Conservation (phyloP, 1,139 yeast genomes). For the Pichia norvegensis region DNA sequence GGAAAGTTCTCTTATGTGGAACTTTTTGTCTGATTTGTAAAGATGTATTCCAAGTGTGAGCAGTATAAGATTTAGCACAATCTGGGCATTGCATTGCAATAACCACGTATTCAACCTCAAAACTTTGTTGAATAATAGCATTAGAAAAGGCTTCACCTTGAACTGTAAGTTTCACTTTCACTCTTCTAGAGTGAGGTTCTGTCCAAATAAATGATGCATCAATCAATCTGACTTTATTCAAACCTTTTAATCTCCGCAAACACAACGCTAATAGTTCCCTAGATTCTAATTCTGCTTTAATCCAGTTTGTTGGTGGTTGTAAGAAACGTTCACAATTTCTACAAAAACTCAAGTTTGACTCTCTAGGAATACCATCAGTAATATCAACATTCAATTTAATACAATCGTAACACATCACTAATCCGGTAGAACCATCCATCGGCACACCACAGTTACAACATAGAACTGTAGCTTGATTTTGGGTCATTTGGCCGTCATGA, state of each 20-base stretch:
- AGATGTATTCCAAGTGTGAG: slow-evolving; percentile 95
- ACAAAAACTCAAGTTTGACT: slow-evolving; percentile 86
- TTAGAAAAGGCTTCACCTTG: slow-evolving; percentile 95
- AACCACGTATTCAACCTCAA: slow-evolving; percentile 91
- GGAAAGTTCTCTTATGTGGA: slow-evolving; percentile 90
- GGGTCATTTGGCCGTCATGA: slow-evolving; percentile 14
- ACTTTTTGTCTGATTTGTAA: slow-evolving; percentile 98
- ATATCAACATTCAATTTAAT: slow-evolving; percentile 89
- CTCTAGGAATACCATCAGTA: slow-evolving; percentile 93
- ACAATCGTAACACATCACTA: slow-evolving; percentile 97
- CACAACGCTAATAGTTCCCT: slow-evolving; percentile 88
- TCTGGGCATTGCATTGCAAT: slow-evolving; percentile 97
- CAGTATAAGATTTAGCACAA: slow-evolving; percentile 94
- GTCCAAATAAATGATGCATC: slow-evolving; percentile 98
- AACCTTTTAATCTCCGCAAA: slow-evolving; percentile 79
- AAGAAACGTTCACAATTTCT: slow-evolving; percentile 94
- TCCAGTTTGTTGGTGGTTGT: slow-evolving; percentile 94
- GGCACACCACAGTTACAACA: slow-evolving; percentile 99
- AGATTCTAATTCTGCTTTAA: slow-evolving; percentile 82
- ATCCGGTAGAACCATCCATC: slow-evolving; percentile 89
- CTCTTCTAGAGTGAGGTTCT: slow-evolving; percentile 96
- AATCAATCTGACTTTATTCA: slow-evolving; percentile 76
- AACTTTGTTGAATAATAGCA: slow-evolving; percentile 88
- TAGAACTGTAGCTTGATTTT: slow-evolving; percentile 64
- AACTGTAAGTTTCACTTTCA: slow-evolving; percentile 81